phyloP scores from a whole-genome alignment of 2,329 filamentous ascomycete species.

The Alternaria panax region DNA sequence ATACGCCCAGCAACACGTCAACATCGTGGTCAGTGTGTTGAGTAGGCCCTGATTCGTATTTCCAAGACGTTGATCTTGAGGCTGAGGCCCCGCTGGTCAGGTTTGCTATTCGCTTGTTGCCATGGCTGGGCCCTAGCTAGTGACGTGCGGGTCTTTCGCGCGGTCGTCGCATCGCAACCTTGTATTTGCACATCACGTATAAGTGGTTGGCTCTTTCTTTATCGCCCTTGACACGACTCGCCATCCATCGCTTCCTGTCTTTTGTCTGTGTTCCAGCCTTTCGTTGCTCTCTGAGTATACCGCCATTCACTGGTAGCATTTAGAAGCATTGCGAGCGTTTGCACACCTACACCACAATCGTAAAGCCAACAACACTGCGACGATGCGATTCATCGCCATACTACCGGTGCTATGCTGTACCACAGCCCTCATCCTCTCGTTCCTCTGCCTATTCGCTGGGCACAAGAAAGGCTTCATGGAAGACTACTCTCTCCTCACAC shows the following conservation, averaged over 20 bases:
- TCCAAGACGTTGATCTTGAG: conserved; percentile 22
- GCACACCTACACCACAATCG: conserved; percentile 1
- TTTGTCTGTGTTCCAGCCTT: conserved; percentile 8
- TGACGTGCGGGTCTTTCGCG: conserved; percentile 13
- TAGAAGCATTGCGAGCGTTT: background rate
- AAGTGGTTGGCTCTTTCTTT: conserved; percentile 11
- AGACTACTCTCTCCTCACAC: conserved; percentile 64
- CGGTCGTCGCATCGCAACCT: conserved; percentile 4
- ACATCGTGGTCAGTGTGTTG: conserved; percentile 26
- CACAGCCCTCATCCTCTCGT: conserved; percentile 64
- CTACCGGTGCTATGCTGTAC: conserved; percentile 61
- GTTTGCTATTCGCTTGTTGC: conserved; percentile 20
- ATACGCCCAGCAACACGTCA: conserved; percentile 28
- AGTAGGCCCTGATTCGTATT: conserved; percentile 11
- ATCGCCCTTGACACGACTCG: background rate
- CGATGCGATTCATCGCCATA: conserved; percentile 58
- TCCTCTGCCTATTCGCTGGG: conserved; percentile 69
- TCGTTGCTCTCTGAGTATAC: background rate
- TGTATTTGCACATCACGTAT: conserved; percentile 10
- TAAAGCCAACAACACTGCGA: conserved; percentile 1
- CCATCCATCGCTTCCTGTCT: conserved; percentile 2
- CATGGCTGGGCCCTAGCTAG: conserved; percentile 13
- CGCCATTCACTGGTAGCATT: background rate
- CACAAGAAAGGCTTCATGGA: conserved; percentile 64
- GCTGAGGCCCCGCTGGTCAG: conserved; percentile 26